Base-by-base conservation (phyloP, 2,329 filamentous ascomycete genomes). In the Colletotrichum trifolii region DNA sequence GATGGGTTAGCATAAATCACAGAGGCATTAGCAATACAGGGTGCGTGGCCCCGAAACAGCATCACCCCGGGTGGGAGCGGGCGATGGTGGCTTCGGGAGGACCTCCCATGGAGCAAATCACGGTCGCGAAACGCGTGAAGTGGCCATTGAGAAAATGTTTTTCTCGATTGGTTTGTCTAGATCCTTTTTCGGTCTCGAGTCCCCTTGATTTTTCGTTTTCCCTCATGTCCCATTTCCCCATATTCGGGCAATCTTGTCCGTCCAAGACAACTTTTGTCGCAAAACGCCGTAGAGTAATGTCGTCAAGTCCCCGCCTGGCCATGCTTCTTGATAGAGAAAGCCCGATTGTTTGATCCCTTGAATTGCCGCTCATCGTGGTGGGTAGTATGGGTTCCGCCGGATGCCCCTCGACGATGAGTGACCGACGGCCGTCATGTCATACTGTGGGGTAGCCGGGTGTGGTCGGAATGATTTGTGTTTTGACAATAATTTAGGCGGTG, bases 31-130 rank as follows among this genome's bases (percentile, higher is more conserved):
- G 64, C 60, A 61, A 36, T 8, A 4, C 8, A 34, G 42, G 15
- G 25, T n/a, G 9, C 9, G 9, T 5, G 40, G 48, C 39, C 39
- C 56, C 47, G 13, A 60, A 33, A 49, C 57, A 58, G 49, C 54
- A 61, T 54, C 47, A 46, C 57, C 49, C 36, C 34, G 43, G 3
- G 53, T 10, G 9, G 33, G 62, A 66, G 62, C 39, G 50, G 55
- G 54, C 48, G 60, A 45, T 63, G 64, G 61, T 66, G 63, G 36
- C 87, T 91, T 90, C 87, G 88, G 89, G 88, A 91, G 78, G 75
- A 87, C 87, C 89, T 91, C 89, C 87, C 88, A 90, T 90, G 88
- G 88, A 90, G 78, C 88, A 89, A 85, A 87, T 89, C 88, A 90
- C 87, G 82, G 78, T 75, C 71, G 75, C 75, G 69, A 69, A 25